These are phyloP conservation scores for Botrytis squamosa DNA, from an alignment of 2,329 filamentous ascomycete genomes.

Conservation along the genomic window DNA sequence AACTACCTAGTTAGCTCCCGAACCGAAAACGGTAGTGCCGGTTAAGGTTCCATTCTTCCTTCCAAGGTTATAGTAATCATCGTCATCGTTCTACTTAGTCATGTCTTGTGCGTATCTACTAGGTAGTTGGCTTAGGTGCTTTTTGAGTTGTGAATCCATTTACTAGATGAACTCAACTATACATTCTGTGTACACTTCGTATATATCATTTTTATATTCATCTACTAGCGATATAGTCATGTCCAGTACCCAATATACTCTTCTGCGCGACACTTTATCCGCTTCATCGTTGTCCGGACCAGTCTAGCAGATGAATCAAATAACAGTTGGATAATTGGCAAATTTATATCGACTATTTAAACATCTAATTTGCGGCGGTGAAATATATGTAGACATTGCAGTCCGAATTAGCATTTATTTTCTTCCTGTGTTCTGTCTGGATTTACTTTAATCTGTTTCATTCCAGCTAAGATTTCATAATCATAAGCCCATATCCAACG, in stretches of 20 bases:
- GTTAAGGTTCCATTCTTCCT: background rate
- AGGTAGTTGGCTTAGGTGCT: background rate
- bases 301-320: background rate
- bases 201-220: background rate
- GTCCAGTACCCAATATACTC: background rate
- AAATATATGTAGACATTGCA: background rate
- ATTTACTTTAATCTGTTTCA: background rate
- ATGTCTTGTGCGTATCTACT: background rate
- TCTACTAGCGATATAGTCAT: background rate
- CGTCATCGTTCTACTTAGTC: background rate
- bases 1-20: background rate
- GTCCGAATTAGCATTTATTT: background rate
- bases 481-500: background rate
- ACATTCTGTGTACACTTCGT: background rate
- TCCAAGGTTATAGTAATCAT: background rate
- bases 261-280: background rate
- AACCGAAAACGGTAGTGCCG: conserved; percentile 5
- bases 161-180: background rate
- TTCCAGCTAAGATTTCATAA: background rate
- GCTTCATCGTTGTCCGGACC: no score
- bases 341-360: background rate
- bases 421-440: background rate
- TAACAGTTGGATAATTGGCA: background rate
- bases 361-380: background rate
- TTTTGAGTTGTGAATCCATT: background rate